Evolutionary conservation across 495 filamentous ascomycete species (phyloP), one percentile per base, ranked within the genome.

Genomic region (Chlorociboria aeruginascens): DNA sequence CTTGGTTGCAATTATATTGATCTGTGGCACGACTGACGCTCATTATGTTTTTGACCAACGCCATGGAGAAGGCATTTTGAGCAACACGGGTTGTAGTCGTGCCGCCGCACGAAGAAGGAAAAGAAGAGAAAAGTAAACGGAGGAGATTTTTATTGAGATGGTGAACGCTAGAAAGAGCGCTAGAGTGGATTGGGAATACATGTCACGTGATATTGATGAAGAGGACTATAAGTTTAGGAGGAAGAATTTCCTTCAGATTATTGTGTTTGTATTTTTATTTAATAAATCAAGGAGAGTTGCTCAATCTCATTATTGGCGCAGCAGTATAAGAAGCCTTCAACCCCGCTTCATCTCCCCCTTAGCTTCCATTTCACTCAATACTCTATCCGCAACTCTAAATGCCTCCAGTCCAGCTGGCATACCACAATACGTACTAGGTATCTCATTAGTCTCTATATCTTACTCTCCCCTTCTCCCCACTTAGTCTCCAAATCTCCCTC

Each of bases 281-380:
- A 4, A 25, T 25, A 25, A 25, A 4, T 25, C 4, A 4, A 25
- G 20, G 1, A 25, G 4, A 25, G 20, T 1, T 25, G 4, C 20
- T 25, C 20, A 25, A 2, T 25, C 20, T 4, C 20, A 4, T 25
- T 25, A 25, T 25, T 25, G 4, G 20, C 20, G 20, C 20, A 25
- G 8, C n/a, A 32, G 25, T 45, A 32, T 4, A 29, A 45, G 42
- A 45, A 29, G 6, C 42, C 48, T 45, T 54, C 34, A 50, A 14
- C 48, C 41, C 7, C 50, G 30, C 14, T 39, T 43, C 28, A 56
- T 36, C 42, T 59, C 56, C n/a, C 52, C 52, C 25, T 53, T 59
- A 46, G 50, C 60, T 39, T 53, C 42, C 63, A 63, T 65, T 56
- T 59, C 58, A 55, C 49, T 52, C 59, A 63, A 45, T 1, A 57